A percentile compares a stretch with the other conserved stretches of the same genome.
Conservation (phyloP, 1,284 basidiomycete genomes). For the Moesziomyces antarcticus region DNA sequence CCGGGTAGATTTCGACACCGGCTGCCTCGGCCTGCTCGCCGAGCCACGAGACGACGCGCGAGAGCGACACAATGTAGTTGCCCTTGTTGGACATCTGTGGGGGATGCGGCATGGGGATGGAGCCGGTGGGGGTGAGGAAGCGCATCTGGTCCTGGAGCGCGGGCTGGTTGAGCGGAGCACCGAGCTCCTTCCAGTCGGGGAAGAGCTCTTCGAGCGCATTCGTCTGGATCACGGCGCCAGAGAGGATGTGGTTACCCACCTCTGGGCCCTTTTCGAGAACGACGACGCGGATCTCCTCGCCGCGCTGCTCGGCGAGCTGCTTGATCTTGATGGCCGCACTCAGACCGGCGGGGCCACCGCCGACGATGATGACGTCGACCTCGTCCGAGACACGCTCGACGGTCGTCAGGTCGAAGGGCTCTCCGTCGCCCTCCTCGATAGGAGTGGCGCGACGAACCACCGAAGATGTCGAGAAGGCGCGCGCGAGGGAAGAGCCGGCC, state of each 20-base stretch:
- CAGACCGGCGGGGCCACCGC: slow-evolving; percentile 92
- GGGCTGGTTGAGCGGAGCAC: slow-evolving; percentile 78
- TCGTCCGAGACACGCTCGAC: slow-evolving; percentile 71
- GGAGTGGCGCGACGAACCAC: slow-evolving; percentile 38
- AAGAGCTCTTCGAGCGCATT: slow-evolving; percentile 90
- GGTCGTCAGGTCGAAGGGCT: slow-evolving; percentile 59
- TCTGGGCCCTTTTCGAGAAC: slow-evolving; percentile 95
- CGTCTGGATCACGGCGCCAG: slow-evolving; percentile 94
- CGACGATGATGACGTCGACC: slow-evolving; percentile 96
- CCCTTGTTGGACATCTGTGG: slow-evolving; percentile 96
- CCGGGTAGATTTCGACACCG: slow-evolving; percentile 96
- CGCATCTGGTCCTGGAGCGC: slow-evolving; percentile 87
- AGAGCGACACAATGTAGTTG: slow-evolving; percentile 93
- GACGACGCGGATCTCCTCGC: slow-evolving; percentile 85
- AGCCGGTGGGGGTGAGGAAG: slow-evolving; percentile 78
- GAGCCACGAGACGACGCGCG: slow-evolving; percentile 89
- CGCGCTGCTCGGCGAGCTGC: slow-evolving; percentile 84
- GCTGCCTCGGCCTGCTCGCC: slow-evolving; percentile 86
- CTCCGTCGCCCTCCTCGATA: slow-evolving; percentile 57
- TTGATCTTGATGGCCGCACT: slow-evolving; percentile 96
- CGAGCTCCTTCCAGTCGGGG: slow-evolving; percentile 81
- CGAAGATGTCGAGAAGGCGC: slow-evolving; percentile 38
- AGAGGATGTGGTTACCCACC: slow-evolving; percentile 93
- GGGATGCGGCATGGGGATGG: slow-evolving; percentile 91
- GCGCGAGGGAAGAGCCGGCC: slow-evolving; percentile 16